Conservation (phyloP, 1,139 yeast genomes). For the Geotrichum europaeum region DNA sequence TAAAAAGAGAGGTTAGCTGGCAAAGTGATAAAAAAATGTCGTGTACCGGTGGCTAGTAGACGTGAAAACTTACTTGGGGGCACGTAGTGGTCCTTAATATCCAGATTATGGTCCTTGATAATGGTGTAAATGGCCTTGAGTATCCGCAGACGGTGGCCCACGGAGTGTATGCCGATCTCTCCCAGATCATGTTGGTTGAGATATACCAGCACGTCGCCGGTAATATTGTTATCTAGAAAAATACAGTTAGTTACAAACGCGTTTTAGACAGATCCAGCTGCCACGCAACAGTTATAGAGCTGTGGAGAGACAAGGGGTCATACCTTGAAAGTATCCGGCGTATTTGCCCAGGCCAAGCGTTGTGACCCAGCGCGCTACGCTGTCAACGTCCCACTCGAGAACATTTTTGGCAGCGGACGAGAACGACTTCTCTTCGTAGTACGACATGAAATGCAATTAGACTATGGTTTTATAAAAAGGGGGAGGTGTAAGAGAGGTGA, state of each 20-base stretch:
- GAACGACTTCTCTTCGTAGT: conserved; percentile 8
- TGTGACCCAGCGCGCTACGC: conserved; percentile 29
- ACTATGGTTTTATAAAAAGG: background rate
- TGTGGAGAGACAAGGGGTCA: background rate
- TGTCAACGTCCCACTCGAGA: conserved; percentile 29
- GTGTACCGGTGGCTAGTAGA: background rate
- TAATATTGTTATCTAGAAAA: conserved; percentile 32
- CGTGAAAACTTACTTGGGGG: conserved; percentile 24
- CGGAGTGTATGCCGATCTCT: conserved; percentile 38
- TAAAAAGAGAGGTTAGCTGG: background rate
- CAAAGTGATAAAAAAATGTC: background rate
- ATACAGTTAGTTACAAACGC: background rate
- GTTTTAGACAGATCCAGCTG: background rate
- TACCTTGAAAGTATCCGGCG: conserved; percentile 23
- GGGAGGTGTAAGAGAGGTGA: background rate
- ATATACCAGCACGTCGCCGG: conserved; percentile 39
- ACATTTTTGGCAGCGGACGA: conserved; percentile 10
- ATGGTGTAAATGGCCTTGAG: conserved; percentile 35
- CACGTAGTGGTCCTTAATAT: conserved; percentile 30
- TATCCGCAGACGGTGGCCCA: conserved; percentile 39
- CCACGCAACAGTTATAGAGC: background rate
- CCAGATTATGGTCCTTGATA: conserved; percentile 28
- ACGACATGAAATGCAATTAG: background rate
- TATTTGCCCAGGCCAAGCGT: conserved; percentile 29
- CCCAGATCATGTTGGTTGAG: conserved; percentile 36